Base-by-base conservation (phyloP, 306 rosid species). In the Myrica gale region DNA sequence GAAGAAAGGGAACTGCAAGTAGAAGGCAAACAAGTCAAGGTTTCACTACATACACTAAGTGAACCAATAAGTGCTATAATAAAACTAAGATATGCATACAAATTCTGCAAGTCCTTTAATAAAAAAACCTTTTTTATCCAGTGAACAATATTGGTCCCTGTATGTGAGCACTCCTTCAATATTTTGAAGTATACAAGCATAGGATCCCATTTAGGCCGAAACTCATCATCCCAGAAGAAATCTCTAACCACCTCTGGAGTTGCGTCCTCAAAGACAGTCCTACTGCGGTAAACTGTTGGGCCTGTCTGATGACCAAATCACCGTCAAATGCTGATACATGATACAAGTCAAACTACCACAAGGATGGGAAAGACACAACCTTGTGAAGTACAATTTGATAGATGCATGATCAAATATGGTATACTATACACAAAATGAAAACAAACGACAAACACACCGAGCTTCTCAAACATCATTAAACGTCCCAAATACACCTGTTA, bases 191-290 rank as follows among this genome's bases (percentile, higher is more conserved):
- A 23, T 12, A 86, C 65, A 16, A 96, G 97, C 99, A 96, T 96
- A 20, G 91, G 82, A 87, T 96, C 99, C 99, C 99, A 96, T 83
- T 88, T 89, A 79, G 90, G 90, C 71, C 99, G 96, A 76, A 90
- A 92, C 76, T 96, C 98, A 84, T 96, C 99, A 78, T 96, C 99
- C 99, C 99, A 96, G 78, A 96, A 96, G 85, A 96, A 96, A 85
- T 96, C 99, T 84, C 98, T 89, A 20, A 96, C 99, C 87, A 96
- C 68, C 87, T 96, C 99, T 1, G 96, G 93, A 42, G 89, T 87
- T 56, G 96, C 98, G 75, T 96, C 99, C 86, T 96, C 98, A 81
- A 92, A 96, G 57, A 92, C 87, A 65, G 97, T 96, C 89, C 85
- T 90, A 77, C 93, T 96, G 15, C 96, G 89, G 84, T 96, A 96